A percentile compares a stretch with the other conserved stretches of the same genome.
These are phyloP conservation scores for Fusarium sp. DNA, from an alignment of 2,329 filamentous ascomycete genomes.

Conservation along the genomic window DNA sequence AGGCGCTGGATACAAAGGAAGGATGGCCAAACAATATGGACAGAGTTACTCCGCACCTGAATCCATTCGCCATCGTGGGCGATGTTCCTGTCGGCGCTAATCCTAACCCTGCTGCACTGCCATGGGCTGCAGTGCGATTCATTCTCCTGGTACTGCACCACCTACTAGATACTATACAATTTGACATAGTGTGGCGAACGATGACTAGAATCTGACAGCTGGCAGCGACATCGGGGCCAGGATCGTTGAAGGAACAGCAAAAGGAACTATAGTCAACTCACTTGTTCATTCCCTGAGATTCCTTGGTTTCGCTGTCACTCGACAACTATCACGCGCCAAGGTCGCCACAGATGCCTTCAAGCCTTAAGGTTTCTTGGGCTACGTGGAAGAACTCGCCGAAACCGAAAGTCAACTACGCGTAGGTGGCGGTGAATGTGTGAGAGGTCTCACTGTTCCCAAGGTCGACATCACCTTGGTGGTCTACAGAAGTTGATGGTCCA, in stretches of 20 bases:
- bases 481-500: background rate
- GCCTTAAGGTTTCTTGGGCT: background rate
- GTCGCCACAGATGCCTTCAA: background rate
- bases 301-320: background rate
- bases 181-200: background rate
- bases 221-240: background rate
- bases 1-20: background rate
- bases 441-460: background rate
- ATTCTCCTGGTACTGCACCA: background rate
- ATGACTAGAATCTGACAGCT: background rate
- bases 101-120: background rate
- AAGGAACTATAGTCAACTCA: background rate
- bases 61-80: background rate
- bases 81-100: constrained; percentile 5
- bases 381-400: background rate
- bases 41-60: background rate
- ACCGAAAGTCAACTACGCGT: background rate
- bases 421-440: background rate
- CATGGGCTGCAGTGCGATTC: background rate
- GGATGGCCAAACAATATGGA: background rate
- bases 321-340: background rate
- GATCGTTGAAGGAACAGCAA: background rate
- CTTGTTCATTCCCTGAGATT: background rate
- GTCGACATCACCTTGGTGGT: rapidly evolving
- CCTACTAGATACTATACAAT: no score